Base-by-base conservation (phyloP, 2,329 filamentous ascomycete species). In the Botrytis fragariae region DNA sequence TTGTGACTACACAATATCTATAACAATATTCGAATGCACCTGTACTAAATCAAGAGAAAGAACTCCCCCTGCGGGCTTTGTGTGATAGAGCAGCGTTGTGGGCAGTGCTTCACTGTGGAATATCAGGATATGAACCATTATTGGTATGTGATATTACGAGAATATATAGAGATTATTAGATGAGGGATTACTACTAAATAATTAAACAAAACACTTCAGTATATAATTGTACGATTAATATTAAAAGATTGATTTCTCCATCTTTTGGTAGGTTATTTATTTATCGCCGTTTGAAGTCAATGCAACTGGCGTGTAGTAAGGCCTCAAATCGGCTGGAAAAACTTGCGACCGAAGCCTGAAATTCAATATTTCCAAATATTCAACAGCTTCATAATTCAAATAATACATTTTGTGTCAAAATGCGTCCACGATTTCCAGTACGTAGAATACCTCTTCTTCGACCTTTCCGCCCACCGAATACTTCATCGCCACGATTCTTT, bases 401-500 rank as follows among this genome's bases (percentile, higher is more conserved):
- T 44, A 20, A 71, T 39, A 63, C 25, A n/a, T 48, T 20, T 25
- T 35, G 39, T 29, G 16, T 44, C 39, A 71, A 54, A 51, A 80
- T 81, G 79, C 78, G 76, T 42, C 81, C 81, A 73, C 82, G 81
- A 57, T 73, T 80, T 48, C 77, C 79, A 62, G 73, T 82, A 51
- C 78, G 82, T 74, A 83, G 84, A 78, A 83, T 85, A 83, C 79
- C 81, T 65, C 77, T 78, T 73, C 77, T 81, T n/a, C 82, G 82
- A 54, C 82, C 81, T 42, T 76, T 83, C 37, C 79, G 81, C 29
- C 81, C 82, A 25, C 82, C 81, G 4, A 81, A 81, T 75, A 68
- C 74, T 16, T 35, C 70, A 12, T 68, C 39, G 22, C 73, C 74
- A 29, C 87, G 89, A 63, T 84, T 84, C 51, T 91, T 92, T 81